Conservation (phyloP, 2,329 filamentous ascomycete genomes). For the Thermoascus crustaceus region DNA sequence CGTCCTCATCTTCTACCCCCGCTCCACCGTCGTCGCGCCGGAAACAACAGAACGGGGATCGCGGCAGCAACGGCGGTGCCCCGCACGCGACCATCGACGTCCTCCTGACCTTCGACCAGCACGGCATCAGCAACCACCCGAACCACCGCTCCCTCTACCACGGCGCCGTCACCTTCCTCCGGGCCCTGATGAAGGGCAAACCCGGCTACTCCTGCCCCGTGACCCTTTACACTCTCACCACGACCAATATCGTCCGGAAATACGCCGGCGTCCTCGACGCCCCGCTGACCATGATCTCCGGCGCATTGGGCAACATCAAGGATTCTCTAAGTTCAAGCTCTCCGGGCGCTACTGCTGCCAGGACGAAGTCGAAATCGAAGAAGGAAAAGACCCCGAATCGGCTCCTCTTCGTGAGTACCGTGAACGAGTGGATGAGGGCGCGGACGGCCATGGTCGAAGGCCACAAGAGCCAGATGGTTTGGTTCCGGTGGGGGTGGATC, state of each 20-base stretch:
- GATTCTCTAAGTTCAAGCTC: too few species aligned
- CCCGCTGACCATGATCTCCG: constrained; percentile 58
- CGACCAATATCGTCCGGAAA: constrained; percentile 67
- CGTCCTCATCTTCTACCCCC: constrained; percentile 13
- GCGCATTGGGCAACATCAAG: constrained; percentile 36
- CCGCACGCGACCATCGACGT: constrained; percentile 60
- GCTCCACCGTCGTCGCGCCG: constrained; percentile 34
- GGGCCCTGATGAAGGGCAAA: constrained; percentile 54
- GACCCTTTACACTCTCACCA: constrained; percentile 74
- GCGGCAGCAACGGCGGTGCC: constrained; percentile 32
- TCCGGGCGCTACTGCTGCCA: constrained; percentile 17
- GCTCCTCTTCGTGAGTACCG: constrained; percentile 63
- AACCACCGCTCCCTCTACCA: constrained; percentile 88
- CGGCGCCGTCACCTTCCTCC: constrained; percentile 67
- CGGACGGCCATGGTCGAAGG: constrained; percentile 82
- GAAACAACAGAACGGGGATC: constrained; percentile 22
- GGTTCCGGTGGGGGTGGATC: constrained; percentile 98
- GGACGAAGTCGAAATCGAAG: constrained; percentile 39
- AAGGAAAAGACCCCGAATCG: constrained; percentile 44
- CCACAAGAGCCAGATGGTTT: constrained; percentile 94
- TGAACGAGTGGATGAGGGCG: constrained; percentile 57
- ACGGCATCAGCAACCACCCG: constrained; percentile 77
- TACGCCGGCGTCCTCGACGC: constrained; percentile 71
- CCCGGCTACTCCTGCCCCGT: constrained; percentile 64
- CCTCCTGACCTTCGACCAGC: constrained; percentile 80